These are phyloP conservation scores for Lenzites betulinus DNA, from an alignment of 768 basidiomycete species.

Conservation along the genomic window DNA sequence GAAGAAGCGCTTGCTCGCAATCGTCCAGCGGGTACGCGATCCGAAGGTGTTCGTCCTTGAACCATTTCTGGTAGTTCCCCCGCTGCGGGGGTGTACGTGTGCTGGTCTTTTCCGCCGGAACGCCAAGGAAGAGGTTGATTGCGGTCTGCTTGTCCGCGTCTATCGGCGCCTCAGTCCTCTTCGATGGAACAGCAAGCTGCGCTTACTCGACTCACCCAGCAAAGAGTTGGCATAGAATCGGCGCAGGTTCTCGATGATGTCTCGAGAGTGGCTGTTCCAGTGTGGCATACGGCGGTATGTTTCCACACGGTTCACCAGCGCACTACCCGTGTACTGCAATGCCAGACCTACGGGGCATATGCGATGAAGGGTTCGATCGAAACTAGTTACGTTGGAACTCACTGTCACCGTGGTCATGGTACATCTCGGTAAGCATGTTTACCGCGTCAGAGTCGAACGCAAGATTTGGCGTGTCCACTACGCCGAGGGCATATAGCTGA, in stretches of 20 bases:
- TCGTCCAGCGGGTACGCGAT: constrained; percentile 67
- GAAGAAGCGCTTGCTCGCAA: constrained; percentile 59
- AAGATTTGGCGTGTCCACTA: constrained; percentile 82
- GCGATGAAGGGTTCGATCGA: not conserved
- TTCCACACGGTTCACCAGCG: constrained; percentile 93
- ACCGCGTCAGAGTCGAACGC: constrained; percentile 93
- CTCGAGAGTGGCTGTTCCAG: constrained; percentile 96
- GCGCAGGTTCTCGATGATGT: constrained; percentile 93
- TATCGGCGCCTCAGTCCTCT: constrained; percentile 29
- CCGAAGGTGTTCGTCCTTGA: constrained; percentile 65
- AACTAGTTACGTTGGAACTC: constrained; percentile 32
- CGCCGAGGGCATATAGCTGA: constrained; percentile 92
- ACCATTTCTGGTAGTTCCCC: constrained; percentile 87
- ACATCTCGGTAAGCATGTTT: constrained; percentile 98
- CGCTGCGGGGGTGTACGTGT: constrained; percentile 50
- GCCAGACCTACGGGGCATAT: constrained; percentile 67
- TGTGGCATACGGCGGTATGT: constrained; percentile 95
- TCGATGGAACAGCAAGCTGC: not conserved
- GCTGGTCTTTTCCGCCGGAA: constrained; percentile 52
- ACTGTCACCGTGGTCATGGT: constrained; percentile 97
- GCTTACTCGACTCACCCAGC: constrained; percentile 53
- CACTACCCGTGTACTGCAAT: constrained; percentile 95
- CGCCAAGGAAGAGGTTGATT: constrained; percentile 95
- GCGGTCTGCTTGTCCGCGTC: constrained; percentile 98
- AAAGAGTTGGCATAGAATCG: constrained; percentile 95